Conservation (phyloP, 257 asterid genomes). For the Sherardia arvensis region DNA sequence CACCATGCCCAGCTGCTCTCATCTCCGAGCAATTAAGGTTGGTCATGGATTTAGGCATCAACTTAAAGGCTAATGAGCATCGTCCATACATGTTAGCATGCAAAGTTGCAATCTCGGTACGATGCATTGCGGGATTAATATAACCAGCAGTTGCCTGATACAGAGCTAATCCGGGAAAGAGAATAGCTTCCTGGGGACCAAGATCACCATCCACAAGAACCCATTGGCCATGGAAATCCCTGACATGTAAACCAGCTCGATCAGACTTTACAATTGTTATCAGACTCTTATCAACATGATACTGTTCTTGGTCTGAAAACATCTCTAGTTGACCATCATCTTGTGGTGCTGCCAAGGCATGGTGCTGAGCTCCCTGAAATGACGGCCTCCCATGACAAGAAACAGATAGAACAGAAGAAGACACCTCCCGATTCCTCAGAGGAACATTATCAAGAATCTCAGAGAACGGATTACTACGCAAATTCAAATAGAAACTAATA, state of each 20-base stretch:
- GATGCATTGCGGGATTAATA: slow-evolving; percentile 70
- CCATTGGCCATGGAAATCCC: slow-evolving; percentile 93
- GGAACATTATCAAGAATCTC: slow-evolving; percentile 91
- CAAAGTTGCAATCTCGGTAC: slow-evolving; percentile 46
- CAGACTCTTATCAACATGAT: slow-evolving; percentile 74
- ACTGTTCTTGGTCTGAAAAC: slow-evolving; percentile 70
- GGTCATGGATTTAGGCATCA: slow-evolving; percentile 92
- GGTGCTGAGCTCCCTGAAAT: slow-evolving; percentile 81
- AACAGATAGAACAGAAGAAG: slow-evolving; percentile 77
- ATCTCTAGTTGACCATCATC: slow-evolving; percentile 70
- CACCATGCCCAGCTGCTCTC: slow-evolving; percentile 97
- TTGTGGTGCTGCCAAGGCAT: slow-evolving; percentile 50
- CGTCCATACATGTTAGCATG: slow-evolving; percentile 68
- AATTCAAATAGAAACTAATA: slow-evolving; percentile 64
- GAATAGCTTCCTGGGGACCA: slow-evolving; percentile 87
- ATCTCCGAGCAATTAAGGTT: slow-evolving; percentile 86
- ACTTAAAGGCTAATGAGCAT: slow-evolving; percentile 71
- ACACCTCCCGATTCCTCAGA: slow-evolving; percentile 64
- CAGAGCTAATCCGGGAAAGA: slow-evolving; percentile 87
- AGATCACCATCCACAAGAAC: slow-evolving; percentile 82
- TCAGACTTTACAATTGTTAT: slow-evolving; percentile 76
- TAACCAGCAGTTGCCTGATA: slow-evolving; percentile 97
- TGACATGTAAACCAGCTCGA: slow-evolving; percentile 65
- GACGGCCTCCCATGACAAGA: slow-evolving; percentile 83
- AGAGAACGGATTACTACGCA: slow-evolving; percentile 81